These are phyloP conservation scores for Echria macrotheca DNA, from an alignment of 495 filamentous ascomycete species.

Conservation along the genomic window DNA sequence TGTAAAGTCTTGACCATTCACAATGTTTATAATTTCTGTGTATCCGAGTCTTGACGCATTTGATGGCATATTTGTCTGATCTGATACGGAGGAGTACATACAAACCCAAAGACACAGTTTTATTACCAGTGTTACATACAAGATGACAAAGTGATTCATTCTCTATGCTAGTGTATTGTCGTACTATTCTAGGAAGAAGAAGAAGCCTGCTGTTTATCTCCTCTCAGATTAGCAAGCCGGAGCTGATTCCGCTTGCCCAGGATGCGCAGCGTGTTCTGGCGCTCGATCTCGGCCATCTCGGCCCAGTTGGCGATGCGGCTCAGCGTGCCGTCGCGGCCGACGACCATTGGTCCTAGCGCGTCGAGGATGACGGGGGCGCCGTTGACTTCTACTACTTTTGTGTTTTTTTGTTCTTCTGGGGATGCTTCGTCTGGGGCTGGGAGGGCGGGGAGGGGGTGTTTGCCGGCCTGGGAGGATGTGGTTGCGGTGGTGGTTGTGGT, in stretches of 20 bases:
- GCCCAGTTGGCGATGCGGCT: slow-evolving; percentile 63
- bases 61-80: too few species aligned
- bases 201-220: too few species aligned
- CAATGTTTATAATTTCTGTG: neutral
- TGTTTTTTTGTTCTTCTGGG: slow-evolving; percentile 2
- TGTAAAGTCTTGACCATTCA: too few species aligned
- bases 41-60: too few species aligned
- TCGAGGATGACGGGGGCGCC: slow-evolving; percentile 48
- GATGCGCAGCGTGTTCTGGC: slow-evolving; percentile 55
- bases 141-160: too few species aligned
- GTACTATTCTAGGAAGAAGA: too few species aligned
- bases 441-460: slow-evolving; percentile 10
- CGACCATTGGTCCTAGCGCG: slow-evolving; percentile 60
- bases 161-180: too few species aligned
- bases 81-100: too few species aligned
- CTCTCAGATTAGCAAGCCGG: slow-evolving; percentile 51
- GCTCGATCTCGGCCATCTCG: slow-evolving; percentile 59
- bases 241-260: slow-evolving; percentile 59
- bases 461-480: neutral
- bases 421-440: slow-evolving; percentile 20
- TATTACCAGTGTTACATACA: too few species aligned
- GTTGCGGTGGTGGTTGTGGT: too few species aligned
- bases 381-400: slow-evolving; percentile 48
- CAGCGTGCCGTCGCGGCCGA: slow-evolving; percentile 61
- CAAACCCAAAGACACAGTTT: too few species aligned